Evolutionary conservation across 768 basidiomycete species (phyloP).

Genomic region (Cystofilobasidium bisporidii): DNA sequence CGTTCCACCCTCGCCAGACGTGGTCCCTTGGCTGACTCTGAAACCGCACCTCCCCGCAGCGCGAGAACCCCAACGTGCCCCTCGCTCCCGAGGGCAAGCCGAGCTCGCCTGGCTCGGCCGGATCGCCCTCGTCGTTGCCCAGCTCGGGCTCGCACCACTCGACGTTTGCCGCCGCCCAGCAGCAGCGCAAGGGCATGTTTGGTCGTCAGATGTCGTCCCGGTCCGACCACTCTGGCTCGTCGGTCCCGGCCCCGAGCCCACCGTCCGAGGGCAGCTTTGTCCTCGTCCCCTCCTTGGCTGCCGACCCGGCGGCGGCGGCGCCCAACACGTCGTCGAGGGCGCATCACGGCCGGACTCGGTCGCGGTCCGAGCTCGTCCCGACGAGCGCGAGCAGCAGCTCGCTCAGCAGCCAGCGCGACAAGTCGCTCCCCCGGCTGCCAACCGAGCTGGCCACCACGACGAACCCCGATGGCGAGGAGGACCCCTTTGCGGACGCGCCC

Average conservation of each 20-base stretch:
- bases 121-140: neutral
- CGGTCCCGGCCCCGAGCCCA: neutral
- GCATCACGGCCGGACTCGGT: neutral
- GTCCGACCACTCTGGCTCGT: constrained; percentile 3
- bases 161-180: neutral
- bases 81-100: constrained; percentile 3
- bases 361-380: neutral
- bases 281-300: neutral
- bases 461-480: neutral
- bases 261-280: constrained; percentile 4
- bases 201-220: neutral
- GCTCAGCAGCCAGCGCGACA: constrained; percentile 2
- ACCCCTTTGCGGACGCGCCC: constrained; percentile 14
- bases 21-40: no score
- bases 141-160: constrained; percentile 6
- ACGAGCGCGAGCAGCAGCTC: neutral
- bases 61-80: constrained; percentile 28
- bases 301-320: no score
- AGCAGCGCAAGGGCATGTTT: neutral
- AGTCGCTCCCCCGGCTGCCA: constrained; percentile 18
- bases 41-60: neutral
- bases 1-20: no score
- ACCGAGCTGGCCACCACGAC: neutral
- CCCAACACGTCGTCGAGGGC: neutral
- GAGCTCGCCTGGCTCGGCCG: neutral